Percentiles rank a stretch among this genome's conserved stretches.
Evolutionary conservation across 2,329 filamentous ascomycete genomes (phyloP).

Genomic region (Scedosporium aurantiacum): DNA sequence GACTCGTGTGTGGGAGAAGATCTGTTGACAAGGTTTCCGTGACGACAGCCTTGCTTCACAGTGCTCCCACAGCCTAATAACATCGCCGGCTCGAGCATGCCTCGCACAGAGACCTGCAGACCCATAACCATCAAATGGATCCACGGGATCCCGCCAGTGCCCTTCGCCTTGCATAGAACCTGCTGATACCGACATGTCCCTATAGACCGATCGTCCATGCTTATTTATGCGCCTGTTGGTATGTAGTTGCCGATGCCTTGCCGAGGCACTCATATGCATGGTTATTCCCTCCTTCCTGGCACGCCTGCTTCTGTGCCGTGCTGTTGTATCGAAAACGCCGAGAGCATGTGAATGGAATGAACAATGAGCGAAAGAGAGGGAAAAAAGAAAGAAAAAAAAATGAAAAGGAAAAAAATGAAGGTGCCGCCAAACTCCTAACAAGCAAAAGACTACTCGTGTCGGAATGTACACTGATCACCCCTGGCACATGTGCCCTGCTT

Average conservation of each 20-base stretch:
- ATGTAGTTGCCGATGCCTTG: not conserved
- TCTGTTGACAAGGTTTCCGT: too few species aligned
- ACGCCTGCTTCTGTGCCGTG: not conserved
- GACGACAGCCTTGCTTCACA: too few species aligned
- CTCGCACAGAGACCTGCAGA: too few species aligned
- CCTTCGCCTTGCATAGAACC: too few species aligned
- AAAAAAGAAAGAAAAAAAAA: not conserved
- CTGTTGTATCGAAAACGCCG: not conserved
- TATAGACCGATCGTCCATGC: not conserved
- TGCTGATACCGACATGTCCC: too few species aligned
- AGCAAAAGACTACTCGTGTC: slow-evolving; percentile 39
- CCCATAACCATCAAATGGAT: too few species aligned
- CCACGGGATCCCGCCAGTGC: too few species aligned
- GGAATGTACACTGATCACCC: slow-evolving; percentile 63
- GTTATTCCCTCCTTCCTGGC: not conserved
- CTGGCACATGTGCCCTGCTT: slow-evolving; percentile 61
- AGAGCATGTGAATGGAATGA: not conserved
- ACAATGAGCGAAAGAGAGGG: not conserved
- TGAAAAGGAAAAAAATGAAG: not conserved
- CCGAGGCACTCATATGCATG: not conserved
- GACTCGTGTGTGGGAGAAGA: not conserved
- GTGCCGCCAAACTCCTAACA: not conserved
- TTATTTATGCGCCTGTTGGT: not conserved
- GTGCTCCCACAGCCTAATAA: too few species aligned
- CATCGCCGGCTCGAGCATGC: too few species aligned